phyloP scores from a whole-genome alignment of 805 yeast species.

The Pichia eremophila region DNA sequence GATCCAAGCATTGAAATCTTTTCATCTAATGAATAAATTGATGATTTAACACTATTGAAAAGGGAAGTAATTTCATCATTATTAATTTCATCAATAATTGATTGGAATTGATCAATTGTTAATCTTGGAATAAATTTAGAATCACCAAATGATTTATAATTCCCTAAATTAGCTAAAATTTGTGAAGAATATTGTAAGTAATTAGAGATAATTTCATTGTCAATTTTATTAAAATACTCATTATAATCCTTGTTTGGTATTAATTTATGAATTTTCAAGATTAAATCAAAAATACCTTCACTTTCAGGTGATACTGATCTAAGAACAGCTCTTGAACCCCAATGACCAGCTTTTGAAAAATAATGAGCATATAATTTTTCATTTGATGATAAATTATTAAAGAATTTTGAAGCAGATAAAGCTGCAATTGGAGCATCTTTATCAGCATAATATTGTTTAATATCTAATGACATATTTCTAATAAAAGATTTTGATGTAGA shows the following conservation, averaged over 20 bases:
- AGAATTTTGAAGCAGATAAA: constrained; percentile 59
- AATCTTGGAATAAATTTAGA: constrained; percentile 72
- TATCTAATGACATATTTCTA: constrained; percentile 5
- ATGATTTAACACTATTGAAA: constrained; percentile 35
- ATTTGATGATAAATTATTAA: constrained; percentile 48
- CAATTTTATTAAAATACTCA: constrained; percentile 19
- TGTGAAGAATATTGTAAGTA: constrained; percentile 72
- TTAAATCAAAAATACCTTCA: constrained; percentile 64
- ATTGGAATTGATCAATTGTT: constrained; percentile 36
- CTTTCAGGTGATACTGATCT: constrained; percentile 79
- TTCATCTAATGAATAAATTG: constrained; percentile 41
- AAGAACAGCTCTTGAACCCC: constrained; percentile 71
- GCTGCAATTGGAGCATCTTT: constrained; percentile 61
- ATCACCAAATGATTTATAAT: constrained; percentile 83
- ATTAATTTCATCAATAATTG: constrained; percentile 35
- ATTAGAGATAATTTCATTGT: constrained; percentile 28
- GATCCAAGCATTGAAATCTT: constrained; percentile 60
- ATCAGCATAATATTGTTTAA: constrained; percentile 40
- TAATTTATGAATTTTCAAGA: constrained; percentile 47
- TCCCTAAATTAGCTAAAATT: constrained; percentile 65
- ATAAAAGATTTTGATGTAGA: neutral
- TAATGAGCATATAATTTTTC: constrained; percentile 75
- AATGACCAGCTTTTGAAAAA: constrained; percentile 74
- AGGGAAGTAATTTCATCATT: constrained; percentile 26
- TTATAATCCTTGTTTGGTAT: constrained; percentile 38